Percentiles rank a stretch among this genome's conserved stretches.
Evolutionary conservation across 2,329 filamentous ascomycete species (phyloP).

Genomic region (Colletotrichum tanaceti): DNA sequence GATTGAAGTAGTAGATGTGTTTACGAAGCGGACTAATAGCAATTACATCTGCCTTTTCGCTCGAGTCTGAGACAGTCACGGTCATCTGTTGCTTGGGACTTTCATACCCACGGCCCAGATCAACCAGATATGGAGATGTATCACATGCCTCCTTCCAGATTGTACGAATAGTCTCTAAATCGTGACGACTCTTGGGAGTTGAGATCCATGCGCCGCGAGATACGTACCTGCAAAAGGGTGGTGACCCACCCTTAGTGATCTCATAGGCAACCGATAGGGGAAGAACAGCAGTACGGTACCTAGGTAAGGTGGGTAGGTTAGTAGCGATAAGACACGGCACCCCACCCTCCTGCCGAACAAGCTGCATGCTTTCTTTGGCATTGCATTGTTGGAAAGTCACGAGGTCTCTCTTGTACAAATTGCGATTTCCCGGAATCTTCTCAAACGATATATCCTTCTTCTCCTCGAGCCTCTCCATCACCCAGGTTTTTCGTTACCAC

Average conservation of each 20-base stretch:
- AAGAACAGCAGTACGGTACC: slow-evolving; percentile 3
- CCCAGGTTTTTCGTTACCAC: background rate
- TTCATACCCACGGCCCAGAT: background rate
- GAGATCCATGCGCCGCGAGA: background rate
- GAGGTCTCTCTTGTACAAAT: background rate
- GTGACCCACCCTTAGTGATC: slow-evolving; percentile 30
- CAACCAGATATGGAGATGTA: background rate
- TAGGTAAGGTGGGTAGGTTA: too few relatives aligned
- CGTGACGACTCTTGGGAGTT: too few relatives aligned
- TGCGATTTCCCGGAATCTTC: background rate
- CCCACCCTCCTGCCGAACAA: slow-evolving; percentile 22
- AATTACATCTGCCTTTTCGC: slow-evolving; percentile 20
- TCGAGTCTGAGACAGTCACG: background rate
- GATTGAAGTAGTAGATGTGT: slow-evolving; percentile 21
- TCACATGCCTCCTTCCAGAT: too few relatives aligned
- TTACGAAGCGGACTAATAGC: slow-evolving; percentile 36
- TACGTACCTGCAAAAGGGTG: slow-evolving; percentile 18
- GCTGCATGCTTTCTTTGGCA: background rate
- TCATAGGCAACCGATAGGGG: slow-evolving; percentile 39
- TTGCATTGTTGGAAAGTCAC: background rate
- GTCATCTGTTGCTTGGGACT: background rate
- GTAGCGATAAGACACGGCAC: slow-evolving; percentile 24
- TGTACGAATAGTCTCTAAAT: background rate
- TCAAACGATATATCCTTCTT: background rate
- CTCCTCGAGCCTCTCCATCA: background rate